Evolutionary conservation across 192 early-diverging fungal genomes (phyloP).

Genomic region (Pilaira anomala): DNA sequence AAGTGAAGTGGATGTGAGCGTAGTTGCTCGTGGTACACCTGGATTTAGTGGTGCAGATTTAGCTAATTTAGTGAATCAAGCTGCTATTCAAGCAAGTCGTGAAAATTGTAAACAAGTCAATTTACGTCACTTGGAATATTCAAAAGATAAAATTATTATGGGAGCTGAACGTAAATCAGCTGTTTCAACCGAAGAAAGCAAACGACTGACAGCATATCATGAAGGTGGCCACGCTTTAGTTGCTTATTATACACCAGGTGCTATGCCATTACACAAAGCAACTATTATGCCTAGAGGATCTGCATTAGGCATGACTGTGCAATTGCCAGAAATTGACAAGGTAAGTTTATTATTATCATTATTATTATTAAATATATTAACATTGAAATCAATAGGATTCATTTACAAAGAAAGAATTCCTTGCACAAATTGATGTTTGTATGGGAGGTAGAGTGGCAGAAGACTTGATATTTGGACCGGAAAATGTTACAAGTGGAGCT

Average conservation of each 20-base stretch:
- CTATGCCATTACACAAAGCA: constrained; percentile 96
- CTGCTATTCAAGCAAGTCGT: constrained; percentile 92
- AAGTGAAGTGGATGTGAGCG: constrained; percentile 69
- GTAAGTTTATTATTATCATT: constrained; percentile 7
- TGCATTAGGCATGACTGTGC: constrained; percentile 83
- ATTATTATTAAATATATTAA: background rate
- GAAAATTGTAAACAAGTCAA: constrained; percentile 68
- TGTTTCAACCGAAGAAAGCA: constrained; percentile 84
- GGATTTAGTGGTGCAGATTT: constrained; percentile 99
- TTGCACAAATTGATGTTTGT: constrained; percentile 89
- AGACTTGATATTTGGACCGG: constrained; percentile 91
- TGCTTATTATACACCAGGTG: constrained; percentile 91
- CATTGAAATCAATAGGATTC: constrained; percentile 41
- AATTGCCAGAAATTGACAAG: constrained; percentile 91
- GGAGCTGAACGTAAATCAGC: constrained; percentile 92
- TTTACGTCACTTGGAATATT: constrained; percentile 89
- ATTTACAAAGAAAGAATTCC: constrained; percentile 76
- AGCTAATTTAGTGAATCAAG: constrained; percentile 96
- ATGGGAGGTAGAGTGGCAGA: constrained; percentile 99
- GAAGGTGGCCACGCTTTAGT: constrained; percentile 98
- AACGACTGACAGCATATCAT: constrained; percentile 93
- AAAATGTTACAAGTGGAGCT: constrained; percentile 93
- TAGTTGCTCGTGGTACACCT: constrained; percentile 93
- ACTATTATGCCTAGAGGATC: constrained; percentile 96
- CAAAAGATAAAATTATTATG: constrained; percentile 99